Evolutionary conservation across 2,329 filamentous ascomycete species (phyloP).

Genomic region (Elsinoe batatas): DNA sequence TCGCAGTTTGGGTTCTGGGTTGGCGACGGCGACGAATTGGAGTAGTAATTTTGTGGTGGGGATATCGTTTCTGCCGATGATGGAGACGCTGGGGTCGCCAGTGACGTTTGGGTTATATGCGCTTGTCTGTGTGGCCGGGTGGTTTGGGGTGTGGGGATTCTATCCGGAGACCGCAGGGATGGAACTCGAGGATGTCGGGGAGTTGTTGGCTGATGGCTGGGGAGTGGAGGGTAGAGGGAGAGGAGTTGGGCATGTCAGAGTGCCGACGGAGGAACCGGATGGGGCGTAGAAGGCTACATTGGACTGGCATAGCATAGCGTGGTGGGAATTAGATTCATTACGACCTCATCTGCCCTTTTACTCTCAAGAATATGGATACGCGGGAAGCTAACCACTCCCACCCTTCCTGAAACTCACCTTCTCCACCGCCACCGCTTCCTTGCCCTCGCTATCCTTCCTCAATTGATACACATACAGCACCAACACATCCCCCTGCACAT

Average conservation of each 20-base stretch:
- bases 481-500: slow-evolving; percentile 92
- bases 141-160: slow-evolving; percentile 57
- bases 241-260: neutral
- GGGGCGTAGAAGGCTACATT: neutral
- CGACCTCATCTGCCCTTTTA: neutral
- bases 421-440: slow-evolving; percentile 45
- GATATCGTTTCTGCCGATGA: slow-evolving; percentile 77
- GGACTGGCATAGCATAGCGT: slow-evolving; percentile 1
- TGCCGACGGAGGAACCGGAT: neutral
- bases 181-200: slow-evolving; percentile 68
- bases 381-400: neutral
- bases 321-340: neutral
- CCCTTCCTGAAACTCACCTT: slow-evolving; percentile 46
- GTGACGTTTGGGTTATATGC: slow-evolving; percentile 80
- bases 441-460: slow-evolving; percentile 42
- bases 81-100: slow-evolving; percentile 61
- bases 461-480: slow-evolving; percentile 83
- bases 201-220: slow-evolving; percentile 61
- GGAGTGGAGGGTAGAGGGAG: slow-evolving; percentile 34
- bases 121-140: slow-evolving; percentile 57
- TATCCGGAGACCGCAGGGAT: slow-evolving; percentile 82
- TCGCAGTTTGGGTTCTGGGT: slow-evolving; percentile 59
- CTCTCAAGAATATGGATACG: neutral
- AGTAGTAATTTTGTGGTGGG: slow-evolving; percentile 76
- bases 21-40: slow-evolving; percentile 80